Evolutionary conservation across 2,329 filamentous ascomycete species (phyloP), one percentile per base, ranked within the genome.

Genomic region (Diaporthe eres): DNA sequence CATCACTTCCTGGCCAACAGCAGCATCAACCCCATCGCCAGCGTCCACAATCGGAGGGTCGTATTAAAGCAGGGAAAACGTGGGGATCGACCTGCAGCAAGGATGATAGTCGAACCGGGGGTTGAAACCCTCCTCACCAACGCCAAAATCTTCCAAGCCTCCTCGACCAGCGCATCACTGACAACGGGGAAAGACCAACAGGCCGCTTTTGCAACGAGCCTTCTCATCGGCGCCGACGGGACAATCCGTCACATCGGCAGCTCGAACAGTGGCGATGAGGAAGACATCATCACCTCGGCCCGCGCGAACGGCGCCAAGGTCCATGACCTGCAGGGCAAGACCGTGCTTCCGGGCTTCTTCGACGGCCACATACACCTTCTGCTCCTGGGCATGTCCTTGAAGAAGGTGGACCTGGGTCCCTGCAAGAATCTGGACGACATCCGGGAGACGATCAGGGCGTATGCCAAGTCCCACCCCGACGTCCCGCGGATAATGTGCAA

Each of bases 351-450:
- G 0, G 88, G 88, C 8, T 91, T 91, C 79, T 86, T 91, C 68
- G 90, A 91, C 78, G 89, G 88, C 0, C 90, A 91, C 79, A 88
- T 90, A 84, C 90, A 91, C 80, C 84, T 91, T 17, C 84, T 91
- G 57, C 85, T 89, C 63, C 85, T 91, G 37, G 89, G 89, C 2
- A 87, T 89, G 78, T 87, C 89, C 0, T 85, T 91, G 17, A 84
- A 85, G 77, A 90, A 90, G 80, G 83, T 88, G 44, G 83, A 85
- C 53, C 82, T 91, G 3, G 84, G 86, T 57, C 74, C 78, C 17
- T 90, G 89, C 81, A 84, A 84, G 67, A 82, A 84, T 71, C 82
- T 90, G 0, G 80, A 82, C 8, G 89, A 90, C 67, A 90, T 91
- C 77, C 85, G 86, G 4, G 78, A 77, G 8, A 82, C 85, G 3